Evolutionary conservation across 140 eudicot species (phyloP).

Genomic region (Ambrosia hybrid): DNA sequence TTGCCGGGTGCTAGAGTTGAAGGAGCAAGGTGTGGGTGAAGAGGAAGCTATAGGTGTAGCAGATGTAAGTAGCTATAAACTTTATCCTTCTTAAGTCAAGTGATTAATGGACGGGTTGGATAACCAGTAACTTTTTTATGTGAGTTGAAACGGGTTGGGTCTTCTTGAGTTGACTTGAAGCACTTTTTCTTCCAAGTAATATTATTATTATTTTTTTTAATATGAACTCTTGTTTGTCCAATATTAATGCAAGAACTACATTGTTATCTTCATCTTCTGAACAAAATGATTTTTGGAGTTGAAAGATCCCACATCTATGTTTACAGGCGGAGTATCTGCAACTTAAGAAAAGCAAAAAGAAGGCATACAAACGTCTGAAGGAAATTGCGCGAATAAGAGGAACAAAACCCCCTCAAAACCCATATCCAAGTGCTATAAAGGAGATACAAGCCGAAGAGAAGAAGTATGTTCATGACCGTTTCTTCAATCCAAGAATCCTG

Average conservation of each 20-base stretch:
- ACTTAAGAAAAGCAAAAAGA: slow-evolving; percentile 65
- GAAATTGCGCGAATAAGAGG: slow-evolving; percentile 69
- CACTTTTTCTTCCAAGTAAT: neutral
- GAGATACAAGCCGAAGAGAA: slow-evolving; percentile 89
- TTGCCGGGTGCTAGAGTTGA: slow-evolving; percentile 75
- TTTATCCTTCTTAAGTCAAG: neutral
- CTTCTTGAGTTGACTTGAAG: neutral
- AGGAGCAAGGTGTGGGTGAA: slow-evolving; percentile 75
- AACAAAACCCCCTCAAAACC: slow-evolving; percentile 79
- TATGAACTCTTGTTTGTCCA: neutral
- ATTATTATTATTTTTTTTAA: neutral
- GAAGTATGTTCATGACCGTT: slow-evolving; percentile 68
- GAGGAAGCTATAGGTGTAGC: slow-evolving; percentile 81
- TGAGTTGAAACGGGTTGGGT: slow-evolving; percentile 4
- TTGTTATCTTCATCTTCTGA: neutral
- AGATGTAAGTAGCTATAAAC: slow-evolving; percentile 52
- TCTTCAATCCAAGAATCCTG: slow-evolving; percentile 48
- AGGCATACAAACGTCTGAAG: slow-evolving; percentile 73
- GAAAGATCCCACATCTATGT: neutral
- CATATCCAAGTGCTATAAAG: slow-evolving; percentile 81
- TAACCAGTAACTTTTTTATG: neutral
- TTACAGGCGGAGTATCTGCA: slow-evolving; percentile 70
- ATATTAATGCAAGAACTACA: neutral
- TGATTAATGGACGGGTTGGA: neutral
- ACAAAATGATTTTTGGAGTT: neutral